Conservation (phyloP, 2,329 filamentous ascomycete genomes). For the Ramichloridium luteum region DNA sequence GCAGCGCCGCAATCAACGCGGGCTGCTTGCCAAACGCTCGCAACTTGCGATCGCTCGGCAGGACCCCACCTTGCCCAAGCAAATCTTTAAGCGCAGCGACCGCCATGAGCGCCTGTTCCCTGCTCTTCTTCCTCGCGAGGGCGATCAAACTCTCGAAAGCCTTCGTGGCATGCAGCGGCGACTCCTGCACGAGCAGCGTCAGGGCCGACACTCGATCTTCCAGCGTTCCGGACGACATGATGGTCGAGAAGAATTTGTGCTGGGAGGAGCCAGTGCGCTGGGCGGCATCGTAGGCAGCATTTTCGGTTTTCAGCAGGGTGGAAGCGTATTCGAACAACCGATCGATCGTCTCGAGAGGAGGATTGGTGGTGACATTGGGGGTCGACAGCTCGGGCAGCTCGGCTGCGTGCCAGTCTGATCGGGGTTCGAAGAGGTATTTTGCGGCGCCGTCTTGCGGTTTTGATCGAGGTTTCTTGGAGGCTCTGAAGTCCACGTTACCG, state of each 20-base stretch:
- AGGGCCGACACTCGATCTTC: slow-evolving; percentile 94
- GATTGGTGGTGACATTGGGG: slow-evolving; percentile 32
- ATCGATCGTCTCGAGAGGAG: slow-evolving; percentile 42
- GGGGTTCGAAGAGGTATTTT: slow-evolving; percentile 38
- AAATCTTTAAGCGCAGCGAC: slow-evolving; percentile 88
- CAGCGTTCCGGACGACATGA: slow-evolving; percentile 91
- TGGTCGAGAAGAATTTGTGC: slow-evolving; percentile 90
- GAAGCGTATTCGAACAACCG: slow-evolving; percentile 59
- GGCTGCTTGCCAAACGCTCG: slow-evolving; percentile 70
- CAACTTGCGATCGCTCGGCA: slow-evolving; percentile 72
- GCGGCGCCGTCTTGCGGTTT: slow-evolving; percentile 14
- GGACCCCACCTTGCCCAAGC: slow-evolving; percentile 72
- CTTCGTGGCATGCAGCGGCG: slow-evolving; percentile 82
- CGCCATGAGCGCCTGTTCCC: slow-evolving; percentile 85
- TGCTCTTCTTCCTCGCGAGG: slow-evolving; percentile 83
- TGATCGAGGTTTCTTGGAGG: slow-evolving; percentile 9
- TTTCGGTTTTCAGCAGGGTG: slow-evolving; percentile 65
- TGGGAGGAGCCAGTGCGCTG: slow-evolving; percentile 70
- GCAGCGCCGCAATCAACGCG: slow-evolving; percentile 57
- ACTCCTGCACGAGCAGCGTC: slow-evolving; percentile 89
- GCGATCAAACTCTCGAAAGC: slow-evolving; percentile 73
- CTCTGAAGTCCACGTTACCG: slow-evolving; percentile 10
- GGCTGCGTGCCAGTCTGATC: slow-evolving; percentile 56
- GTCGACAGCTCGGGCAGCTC: slow-evolving; percentile 41
- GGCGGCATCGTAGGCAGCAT: slow-evolving; percentile 57